A percentile compares a stretch with the other conserved stretches of the same genome.
These are phyloP conservation scores for Mikania micrantha DNA, from an alignment of 129 eudicot species.

Conservation along the genomic window DNA sequence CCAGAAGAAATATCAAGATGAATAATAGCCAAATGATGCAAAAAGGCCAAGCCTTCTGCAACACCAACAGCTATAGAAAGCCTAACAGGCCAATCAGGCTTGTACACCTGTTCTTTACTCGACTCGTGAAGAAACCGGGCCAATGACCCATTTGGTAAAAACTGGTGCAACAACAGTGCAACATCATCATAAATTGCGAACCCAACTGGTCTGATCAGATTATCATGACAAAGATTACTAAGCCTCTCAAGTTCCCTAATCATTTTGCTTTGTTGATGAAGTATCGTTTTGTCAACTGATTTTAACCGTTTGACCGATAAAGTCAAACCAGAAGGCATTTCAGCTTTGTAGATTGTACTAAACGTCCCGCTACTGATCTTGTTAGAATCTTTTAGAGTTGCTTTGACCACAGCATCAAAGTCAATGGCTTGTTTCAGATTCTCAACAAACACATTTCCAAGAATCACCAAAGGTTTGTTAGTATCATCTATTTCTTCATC, in stretches of 20 bases:
- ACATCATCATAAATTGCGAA: conserved; percentile 78
- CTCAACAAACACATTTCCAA: conserved; percentile 80
- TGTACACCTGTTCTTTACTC: conserved; percentile 48
- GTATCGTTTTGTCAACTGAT: conserved; percentile 65
- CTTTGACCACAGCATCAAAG: conserved; percentile 81
- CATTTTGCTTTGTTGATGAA: conserved; percentile 81
- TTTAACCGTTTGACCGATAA: conserved; percentile 72
- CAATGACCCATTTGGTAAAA: conserved; percentile 73
- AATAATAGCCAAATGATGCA: conserved; percentile 87
- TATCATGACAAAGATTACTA: conserved; percentile 72
- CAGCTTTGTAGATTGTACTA: conserved; percentile 82
- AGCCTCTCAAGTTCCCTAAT: conserved; percentile 92
- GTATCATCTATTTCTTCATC: conserved; percentile 34
- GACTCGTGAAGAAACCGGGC: conserved; percentile 67
- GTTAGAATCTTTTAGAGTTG: conserved; percentile 75
- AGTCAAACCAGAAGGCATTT: conserved; percentile 92
- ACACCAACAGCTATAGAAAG: conserved; percentile 84
- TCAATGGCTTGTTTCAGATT: conserved; percentile 87
- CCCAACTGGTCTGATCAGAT: conserved; percentile 75
- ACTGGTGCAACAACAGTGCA: conserved; percentile 73
- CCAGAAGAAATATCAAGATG: conserved; percentile 99
- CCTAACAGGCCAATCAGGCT: conserved; percentile 91
- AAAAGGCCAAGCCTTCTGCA: conserved; percentile 89
- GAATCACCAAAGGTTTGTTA: conserved; percentile 51
- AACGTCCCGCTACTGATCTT: conserved; percentile 80